Base-by-base conservation (phyloP, 805 yeast genomes). In the Pichia gijzeniarum region DNA sequence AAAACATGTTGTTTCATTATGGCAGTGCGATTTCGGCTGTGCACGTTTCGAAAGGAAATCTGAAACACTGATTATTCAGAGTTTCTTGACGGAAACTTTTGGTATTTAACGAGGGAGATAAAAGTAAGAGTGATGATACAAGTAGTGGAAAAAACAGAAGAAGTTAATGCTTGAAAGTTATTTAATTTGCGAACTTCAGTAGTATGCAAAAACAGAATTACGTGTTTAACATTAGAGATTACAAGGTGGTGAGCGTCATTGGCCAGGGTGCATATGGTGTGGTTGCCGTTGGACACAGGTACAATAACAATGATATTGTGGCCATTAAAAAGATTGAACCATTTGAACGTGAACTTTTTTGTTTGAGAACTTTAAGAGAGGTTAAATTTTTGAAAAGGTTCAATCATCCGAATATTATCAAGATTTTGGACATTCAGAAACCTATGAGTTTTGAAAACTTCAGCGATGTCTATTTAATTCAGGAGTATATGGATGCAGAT, bases 251-350 rank as follows among this genome's bases (percentile, higher is more conserved):
- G 17, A 78, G 76, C 47, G 67, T 82, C 4, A 66, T 85, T 5
- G 95, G 95, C 4, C 86, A 82, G 60, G 95, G 95, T 1, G 89
- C 93, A 0, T 85, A 85, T 53, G 93, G 95, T 0, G 73, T 83
- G 2, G 95, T 85, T 5, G 82, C 85, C 39, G 72, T 79, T 4
- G 93, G 89, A 0, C 60, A 71, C 10, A 87, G 82, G 53, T 70
- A 70, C 48, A 80, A 82, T 12, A 70, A 85, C 1, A 51, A 56
- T 0, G 72, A 75, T 17, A 71, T 75, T 1, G 93, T 85, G 2
- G 95, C 95, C 1, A 84, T 85, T 48, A 85, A 85, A 61, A 84
- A 80, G 59, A 79, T 85, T 7, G 78, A 78, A 47, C 90, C 93
- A 0, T 83, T 84, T 58, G 74, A 76, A 42, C 76, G 77, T 55